These are phyloP conservation scores for Trypanosoma boissoni DNA, from an alignment of 208 protist genomes.

Conservation along the genomic window DNA sequence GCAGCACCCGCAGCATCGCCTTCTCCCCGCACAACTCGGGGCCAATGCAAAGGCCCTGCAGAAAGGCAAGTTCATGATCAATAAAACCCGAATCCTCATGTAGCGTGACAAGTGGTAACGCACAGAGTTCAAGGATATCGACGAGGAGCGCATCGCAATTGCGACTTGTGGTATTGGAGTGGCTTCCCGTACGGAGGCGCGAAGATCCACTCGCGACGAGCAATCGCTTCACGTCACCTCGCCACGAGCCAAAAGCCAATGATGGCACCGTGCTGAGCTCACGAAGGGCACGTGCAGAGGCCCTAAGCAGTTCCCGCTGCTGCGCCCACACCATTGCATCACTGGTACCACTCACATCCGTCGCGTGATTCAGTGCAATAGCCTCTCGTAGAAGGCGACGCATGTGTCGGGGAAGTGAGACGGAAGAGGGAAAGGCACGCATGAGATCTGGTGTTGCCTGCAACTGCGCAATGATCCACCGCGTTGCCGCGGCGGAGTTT, in stretches of 20 bases:
- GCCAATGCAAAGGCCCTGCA: conserved; percentile 9
- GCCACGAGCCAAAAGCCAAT: conserved; percentile 29
- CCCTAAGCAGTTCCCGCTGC: conserved; percentile 16
- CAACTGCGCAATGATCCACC: not conserved
- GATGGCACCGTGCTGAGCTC: conserved; percentile 25
- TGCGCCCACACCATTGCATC: not conserved
- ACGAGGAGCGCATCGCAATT: conserved; percentile 8
- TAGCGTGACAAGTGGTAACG: not conserved
- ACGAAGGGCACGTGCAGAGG: conserved; percentile 15
- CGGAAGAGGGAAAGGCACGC: not conserved
- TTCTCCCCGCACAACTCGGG: conserved; percentile 10
- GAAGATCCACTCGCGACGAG: conserved; percentile 12
- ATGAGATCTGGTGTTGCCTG: not conserved
- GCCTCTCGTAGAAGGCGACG: not conserved
- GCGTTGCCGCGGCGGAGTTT: not conserved
- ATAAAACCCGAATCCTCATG: conserved; percentile 1
- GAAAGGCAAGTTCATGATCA: conserved; percentile 23
- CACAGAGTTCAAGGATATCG: conserved; percentile 12
- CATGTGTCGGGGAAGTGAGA: conserved; percentile 3
- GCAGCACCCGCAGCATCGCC: conserved; percentile 24
- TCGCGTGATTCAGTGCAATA: not conserved
- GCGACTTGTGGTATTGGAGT: not conserved
- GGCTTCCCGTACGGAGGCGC: not conserved
- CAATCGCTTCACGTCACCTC: conserved; percentile 28
- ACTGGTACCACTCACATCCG: not conserved